Evolutionary conservation across 2,329 filamentous ascomycete genomes (phyloP), one percentile per base, ranked within the genome.

Genomic region (Cercospora citrullina): DNA sequence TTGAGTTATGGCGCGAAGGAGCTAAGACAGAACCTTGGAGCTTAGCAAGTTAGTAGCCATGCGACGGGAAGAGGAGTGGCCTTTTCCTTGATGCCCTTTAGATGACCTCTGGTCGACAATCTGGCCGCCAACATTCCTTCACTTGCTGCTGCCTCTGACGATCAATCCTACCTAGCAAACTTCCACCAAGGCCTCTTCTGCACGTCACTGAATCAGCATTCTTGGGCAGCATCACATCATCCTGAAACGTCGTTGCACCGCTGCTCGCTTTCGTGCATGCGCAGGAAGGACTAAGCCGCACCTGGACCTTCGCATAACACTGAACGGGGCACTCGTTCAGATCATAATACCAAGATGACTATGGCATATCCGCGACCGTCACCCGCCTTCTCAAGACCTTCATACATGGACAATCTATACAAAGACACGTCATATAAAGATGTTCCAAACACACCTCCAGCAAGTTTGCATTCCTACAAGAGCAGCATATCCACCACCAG

Each of bases 371-470:
- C 70, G 48, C 73, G 71, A 64, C 71, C 71, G 7, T 72, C 74
- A 58, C 70, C 68, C 5, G 60, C 68, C 45, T 70, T 71, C 36
- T 68, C 66, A 51, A 66, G 75, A 53, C 76, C 75, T 12, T 75
- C 75, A 59, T 77, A 76, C 61, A 68, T 77, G 61, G 75, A 77
- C 67, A 73, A 72, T 57, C 69, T 77, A 14, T 77, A 74, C 69
- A 70, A 72, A 72, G 69, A 73, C 33, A 23, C 61, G 14, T 57
- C 51, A n/a, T 39, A 39, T 23, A 33, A 33, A 64, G 66, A 69
- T 59, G 30, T 61, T 30, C 68, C 69, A 36, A 65, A 67, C 36
- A 72, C 65, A 39, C 67, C 73, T 4, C 60, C 60, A 21, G 60
- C 60, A 42, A 70, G 72, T 42, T 23, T 66, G 36, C 75, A 75